A percentile compares a stretch with the other conserved stretches of the same genome.
These are phyloP conservation scores for Oldenlandia corymbosa DNA, from an alignment of 257 asterid genomes.

Conservation along the genomic window DNA sequence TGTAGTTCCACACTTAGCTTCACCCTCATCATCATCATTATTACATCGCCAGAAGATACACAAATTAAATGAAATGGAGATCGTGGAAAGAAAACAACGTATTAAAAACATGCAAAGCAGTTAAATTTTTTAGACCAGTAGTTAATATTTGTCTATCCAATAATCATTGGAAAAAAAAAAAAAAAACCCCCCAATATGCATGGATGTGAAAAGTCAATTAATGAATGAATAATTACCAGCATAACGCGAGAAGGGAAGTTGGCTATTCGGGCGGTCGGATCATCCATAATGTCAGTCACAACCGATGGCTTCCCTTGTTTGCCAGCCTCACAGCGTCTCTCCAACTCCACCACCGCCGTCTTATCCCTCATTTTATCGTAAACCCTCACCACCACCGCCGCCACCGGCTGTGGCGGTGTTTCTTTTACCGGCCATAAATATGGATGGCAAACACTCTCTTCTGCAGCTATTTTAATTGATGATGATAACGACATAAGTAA, in stretches of 20 bases:
- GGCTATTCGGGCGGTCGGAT: slow-evolving; percentile 69
- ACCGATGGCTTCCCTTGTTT: slow-evolving; percentile 60
- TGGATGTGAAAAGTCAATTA: too few species aligned
- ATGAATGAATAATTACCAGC: slow-evolving; percentile 43
- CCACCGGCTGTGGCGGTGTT: slow-evolving; percentile 8
- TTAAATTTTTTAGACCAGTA: too few species aligned
- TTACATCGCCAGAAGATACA: too few species aligned
- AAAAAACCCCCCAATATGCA: too few species aligned
- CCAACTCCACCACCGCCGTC: slow-evolving; percentile 72
- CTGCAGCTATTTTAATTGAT: slow-evolving; percentile 48
- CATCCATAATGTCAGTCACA: slow-evolving; percentile 76
- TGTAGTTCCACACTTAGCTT: too few species aligned
- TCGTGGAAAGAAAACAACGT: too few species aligned
- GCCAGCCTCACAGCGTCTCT: slow-evolving; percentile 64
- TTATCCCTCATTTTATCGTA: slow-evolving; percentile 50
- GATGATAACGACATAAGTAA: slow-evolving; percentile 13
- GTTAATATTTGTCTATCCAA: too few species aligned
- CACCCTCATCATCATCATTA: too few species aligned
- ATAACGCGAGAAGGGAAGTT: slow-evolving; percentile 49
- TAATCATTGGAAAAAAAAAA: too few species aligned
- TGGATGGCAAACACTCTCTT: slow-evolving; percentile 11
- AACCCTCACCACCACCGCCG: slow-evolving; percentile 50
- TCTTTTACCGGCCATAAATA: too few species aligned
- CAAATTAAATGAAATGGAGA: too few species aligned
- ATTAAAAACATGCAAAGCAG: too few species aligned